These are phyloP conservation scores for Gentiana macrophylla DNA, from an alignment of 257 asterid species.

Conservation along the genomic window DNA sequence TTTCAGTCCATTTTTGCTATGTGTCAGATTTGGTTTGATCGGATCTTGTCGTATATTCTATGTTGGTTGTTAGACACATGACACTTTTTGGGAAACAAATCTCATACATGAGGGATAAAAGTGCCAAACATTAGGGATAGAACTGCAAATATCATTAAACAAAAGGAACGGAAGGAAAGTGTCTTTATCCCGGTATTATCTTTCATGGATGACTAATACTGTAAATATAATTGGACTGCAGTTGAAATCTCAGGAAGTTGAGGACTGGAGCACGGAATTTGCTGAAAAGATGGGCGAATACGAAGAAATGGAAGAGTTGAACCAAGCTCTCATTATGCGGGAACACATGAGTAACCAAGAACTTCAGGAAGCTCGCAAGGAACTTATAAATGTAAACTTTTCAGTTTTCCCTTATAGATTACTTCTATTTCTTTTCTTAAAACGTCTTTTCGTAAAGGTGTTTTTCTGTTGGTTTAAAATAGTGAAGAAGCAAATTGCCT, in stretches of 20 bases:
- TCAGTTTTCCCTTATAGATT: background rate
- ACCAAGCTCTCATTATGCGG: slow-evolving; percentile 17
- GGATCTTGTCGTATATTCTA: no score
- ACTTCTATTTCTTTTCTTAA: background rate
- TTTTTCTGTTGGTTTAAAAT: no score
- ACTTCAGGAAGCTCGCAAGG: slow-evolving; percentile 23
- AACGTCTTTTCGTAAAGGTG: no score
- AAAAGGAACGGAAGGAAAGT: no score
- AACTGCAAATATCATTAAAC: no score
- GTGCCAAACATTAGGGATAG: no score
- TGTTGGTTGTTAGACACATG: no score
- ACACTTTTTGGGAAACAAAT: no score
- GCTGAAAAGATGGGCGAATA: slow-evolving; percentile 11
- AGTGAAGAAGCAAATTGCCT: background rate
- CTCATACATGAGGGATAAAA: no score
- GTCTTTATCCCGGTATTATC: background rate
- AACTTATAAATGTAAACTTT: slow-evolving; percentile 14
- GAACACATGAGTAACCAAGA: slow-evolving; percentile 19
- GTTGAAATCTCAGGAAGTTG: slow-evolving; percentile 8
- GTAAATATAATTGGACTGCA: background rate
- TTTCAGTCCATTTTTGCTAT: no score
- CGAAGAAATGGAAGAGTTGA: slow-evolving; percentile 9
- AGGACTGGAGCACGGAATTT: slow-evolving; percentile 5
- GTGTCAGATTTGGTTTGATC: no score
- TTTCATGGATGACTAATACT: background rate